These are phyloP conservation scores for Strigomonas culicis DNA, from an alignment of 208 protist genomes.

Conservation along the genomic window DNA sequence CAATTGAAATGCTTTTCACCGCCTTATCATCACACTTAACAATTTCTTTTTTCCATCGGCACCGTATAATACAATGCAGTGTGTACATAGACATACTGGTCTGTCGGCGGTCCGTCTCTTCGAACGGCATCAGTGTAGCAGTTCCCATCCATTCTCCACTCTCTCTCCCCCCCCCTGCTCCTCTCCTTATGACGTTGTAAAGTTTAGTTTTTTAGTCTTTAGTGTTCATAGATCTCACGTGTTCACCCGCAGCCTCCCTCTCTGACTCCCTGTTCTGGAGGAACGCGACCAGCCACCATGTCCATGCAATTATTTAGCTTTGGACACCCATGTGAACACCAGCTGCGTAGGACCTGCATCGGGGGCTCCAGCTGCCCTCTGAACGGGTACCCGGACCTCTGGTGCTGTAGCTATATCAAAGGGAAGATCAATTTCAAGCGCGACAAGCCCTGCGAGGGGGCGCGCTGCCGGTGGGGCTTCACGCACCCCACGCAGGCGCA, in stretches of 20 bases:
- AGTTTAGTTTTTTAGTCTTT: conserved; percentile 1
- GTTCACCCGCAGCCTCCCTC: neutral
- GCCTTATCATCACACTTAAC: neutral
- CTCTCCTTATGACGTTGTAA: neutral
- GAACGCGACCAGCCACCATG: conserved; percentile 23
- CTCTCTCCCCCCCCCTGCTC: neutral
- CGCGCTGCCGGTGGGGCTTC: conserved; percentile 83
- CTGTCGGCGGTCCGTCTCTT: too few relatives aligned
- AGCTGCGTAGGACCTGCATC: conserved; percentile 82
- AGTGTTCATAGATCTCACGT: neutral
- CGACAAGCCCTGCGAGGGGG: conserved; percentile 87
- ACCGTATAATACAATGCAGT: too few relatives aligned
- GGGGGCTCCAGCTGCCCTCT: conserved; percentile 81
- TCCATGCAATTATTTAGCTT: conserved; percentile 87
- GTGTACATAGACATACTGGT: too few relatives aligned
- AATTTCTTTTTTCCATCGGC: too few relatives aligned
- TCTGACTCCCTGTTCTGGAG: neutral
- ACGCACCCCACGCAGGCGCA: conserved; percentile 72
- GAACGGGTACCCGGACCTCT: conserved; percentile 83
- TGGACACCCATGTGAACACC: conserved; percentile 88
- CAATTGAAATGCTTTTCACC: neutral
- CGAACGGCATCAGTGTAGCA: too few relatives aligned
- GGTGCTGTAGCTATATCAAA: conserved; percentile 90
- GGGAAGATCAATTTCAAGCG: conserved; percentile 91
- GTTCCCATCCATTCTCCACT: too few relatives aligned